A percentile compares a stretch with the other conserved stretches of the same genome.
phyloP scores from a whole-genome alignment of 192 early-diverging fungal species.

The Coemansia sp. region DNA sequence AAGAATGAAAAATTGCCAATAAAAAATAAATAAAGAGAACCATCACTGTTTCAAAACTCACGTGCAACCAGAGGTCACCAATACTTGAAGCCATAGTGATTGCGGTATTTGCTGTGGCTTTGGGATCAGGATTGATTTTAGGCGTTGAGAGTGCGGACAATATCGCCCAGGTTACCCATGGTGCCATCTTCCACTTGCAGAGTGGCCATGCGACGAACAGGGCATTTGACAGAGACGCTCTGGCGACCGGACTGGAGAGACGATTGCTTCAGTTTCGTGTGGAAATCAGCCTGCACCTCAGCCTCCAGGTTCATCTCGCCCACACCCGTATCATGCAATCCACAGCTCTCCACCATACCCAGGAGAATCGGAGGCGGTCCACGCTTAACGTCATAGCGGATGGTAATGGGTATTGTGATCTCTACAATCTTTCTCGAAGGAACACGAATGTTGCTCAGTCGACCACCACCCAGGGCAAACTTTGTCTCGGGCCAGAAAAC shows the following conservation, averaged over 20 bases:
- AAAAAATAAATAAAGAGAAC: no score
- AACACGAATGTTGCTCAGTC: slow-evolving; percentile 34
- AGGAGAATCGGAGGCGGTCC: slow-evolving; percentile 45
- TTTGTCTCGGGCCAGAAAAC: slow-evolving; percentile 50
- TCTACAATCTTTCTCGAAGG: slow-evolving; percentile 34
- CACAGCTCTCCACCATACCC: slow-evolving; percentile 49
- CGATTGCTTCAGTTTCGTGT: slow-evolving; percentile 40
- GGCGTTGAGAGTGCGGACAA: slow-evolving; percentile 39
- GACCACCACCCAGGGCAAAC: slow-evolving; percentile 49
- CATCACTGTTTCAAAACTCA: no score
- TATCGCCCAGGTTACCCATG: slow-evolving; percentile 42
- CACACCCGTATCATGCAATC: slow-evolving; percentile 39
- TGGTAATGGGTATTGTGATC: slow-evolving; percentile 40
- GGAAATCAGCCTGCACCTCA: slow-evolving; percentile 44
- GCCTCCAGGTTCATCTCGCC: slow-evolving; percentile 47
- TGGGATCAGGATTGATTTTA: no score
- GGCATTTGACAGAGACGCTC: slow-evolving; percentile 38
- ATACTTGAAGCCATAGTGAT: no score
- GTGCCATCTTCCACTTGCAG: slow-evolving; percentile 46
- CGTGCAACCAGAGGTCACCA: no score
- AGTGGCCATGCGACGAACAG: slow-evolving; percentile 40
- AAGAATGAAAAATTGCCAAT: not conserved
- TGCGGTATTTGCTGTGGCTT: no score
- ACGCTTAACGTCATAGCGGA: slow-evolving; percentile 46
- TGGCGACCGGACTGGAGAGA: slow-evolving; percentile 38